Conservation (phyloP, 2,329 filamentous ascomycete species). For the Aspergillus japonicus region DNA sequence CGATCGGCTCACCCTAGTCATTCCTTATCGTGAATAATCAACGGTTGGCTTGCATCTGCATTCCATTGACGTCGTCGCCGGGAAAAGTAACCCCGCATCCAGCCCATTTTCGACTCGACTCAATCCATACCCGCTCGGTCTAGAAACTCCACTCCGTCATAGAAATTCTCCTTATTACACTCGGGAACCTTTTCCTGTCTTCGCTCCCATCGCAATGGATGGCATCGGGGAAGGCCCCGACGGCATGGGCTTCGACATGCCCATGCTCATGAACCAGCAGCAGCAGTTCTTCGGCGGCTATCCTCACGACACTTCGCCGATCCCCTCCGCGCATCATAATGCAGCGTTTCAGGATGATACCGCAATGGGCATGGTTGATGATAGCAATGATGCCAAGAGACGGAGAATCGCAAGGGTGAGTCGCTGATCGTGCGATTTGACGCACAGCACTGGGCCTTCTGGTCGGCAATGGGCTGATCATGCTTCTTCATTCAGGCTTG, state of each 20-base stretch:
- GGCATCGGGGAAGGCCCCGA: conserved; percentile 39
- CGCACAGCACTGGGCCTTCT: not conserved
- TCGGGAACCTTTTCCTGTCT: not conserved
- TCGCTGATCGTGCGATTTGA: conserved; percentile 2
- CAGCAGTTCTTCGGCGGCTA: conserved; percentile 69
- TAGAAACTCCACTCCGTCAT: conserved; percentile 17
- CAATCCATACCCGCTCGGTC: conserved; percentile 18
- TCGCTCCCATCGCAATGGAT: conserved; percentile 29
- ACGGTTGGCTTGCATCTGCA: conserved; percentile 1
- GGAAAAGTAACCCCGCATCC: conserved; percentile 23
- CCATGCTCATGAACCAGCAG: conserved; percentile 60
- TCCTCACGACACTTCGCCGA: conserved; percentile 58
- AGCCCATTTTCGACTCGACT: conserved; percentile 9
- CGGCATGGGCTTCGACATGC: conserved; percentile 44
- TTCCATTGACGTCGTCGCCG: conserved; percentile 12
- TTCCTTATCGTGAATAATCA: conserved; percentile 12
- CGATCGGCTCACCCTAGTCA: conserved; percentile 15
- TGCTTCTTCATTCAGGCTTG: conserved; percentile 62
- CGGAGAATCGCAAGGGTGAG: conserved; percentile 82
- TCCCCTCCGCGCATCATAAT: conserved; percentile 50
- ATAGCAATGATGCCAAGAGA: conserved; percentile 78
- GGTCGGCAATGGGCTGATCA: conserved; percentile 8
- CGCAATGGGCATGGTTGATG: conserved; percentile 45
- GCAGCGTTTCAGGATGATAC: conserved; percentile 46
- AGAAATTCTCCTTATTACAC: conserved; percentile 10